A percentile compares a stretch with the other conserved stretches of the same genome.
Evolutionary conservation across 2,329 filamentous ascomycete species (phyloP).

Genomic region (Aulographum hederae): DNA sequence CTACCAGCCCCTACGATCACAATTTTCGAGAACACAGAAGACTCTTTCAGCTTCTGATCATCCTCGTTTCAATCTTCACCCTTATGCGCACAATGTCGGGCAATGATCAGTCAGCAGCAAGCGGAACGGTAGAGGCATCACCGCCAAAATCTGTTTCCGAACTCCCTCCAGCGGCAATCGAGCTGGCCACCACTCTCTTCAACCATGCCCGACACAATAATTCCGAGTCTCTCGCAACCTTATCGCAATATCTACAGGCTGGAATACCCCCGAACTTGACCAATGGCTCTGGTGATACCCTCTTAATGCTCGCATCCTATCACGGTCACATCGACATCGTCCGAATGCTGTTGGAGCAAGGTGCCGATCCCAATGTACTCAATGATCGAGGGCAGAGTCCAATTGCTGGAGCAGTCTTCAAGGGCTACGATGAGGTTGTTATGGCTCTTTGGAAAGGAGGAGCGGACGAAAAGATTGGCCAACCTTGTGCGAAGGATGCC

Average conservation of each 20-base stretch:
- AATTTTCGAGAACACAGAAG: no score
- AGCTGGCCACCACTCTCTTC: slow-evolving; percentile 48
- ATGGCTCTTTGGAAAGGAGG: slow-evolving; percentile 28
- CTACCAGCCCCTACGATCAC: no score
- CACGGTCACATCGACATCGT: slow-evolving; percentile 46
- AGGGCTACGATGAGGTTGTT: slow-evolving; percentile 47
- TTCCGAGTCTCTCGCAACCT: slow-evolving; percentile 31
- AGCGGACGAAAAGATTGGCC: slow-evolving; percentile 21
- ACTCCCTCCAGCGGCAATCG: slow-evolving; percentile 46
- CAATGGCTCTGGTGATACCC: slow-evolving; percentile 55
- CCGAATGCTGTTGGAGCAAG: slow-evolving; percentile 39
- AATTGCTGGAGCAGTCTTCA: slow-evolving; percentile 55
- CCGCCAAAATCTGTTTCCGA: background rate
- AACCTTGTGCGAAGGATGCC: slow-evolving; percentile 26
- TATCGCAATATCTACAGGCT: slow-evolving; percentile 44
- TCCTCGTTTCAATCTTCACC: no score
- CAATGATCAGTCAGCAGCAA: no score
- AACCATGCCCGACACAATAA: slow-evolving; percentile 45
- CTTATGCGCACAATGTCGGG: no score
- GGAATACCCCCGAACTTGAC: slow-evolving; percentile 53
- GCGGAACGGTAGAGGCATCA: background rate
- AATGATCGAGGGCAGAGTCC: slow-evolving; percentile 53
- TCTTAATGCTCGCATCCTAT: slow-evolving; percentile 58
- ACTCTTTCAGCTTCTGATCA: no score
- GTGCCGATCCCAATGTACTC: slow-evolving; percentile 47